These are phyloP conservation scores for Nicotiana paniculata DNA, from an alignment of 257 asterid genomes.

Conservation along the genomic window DNA sequence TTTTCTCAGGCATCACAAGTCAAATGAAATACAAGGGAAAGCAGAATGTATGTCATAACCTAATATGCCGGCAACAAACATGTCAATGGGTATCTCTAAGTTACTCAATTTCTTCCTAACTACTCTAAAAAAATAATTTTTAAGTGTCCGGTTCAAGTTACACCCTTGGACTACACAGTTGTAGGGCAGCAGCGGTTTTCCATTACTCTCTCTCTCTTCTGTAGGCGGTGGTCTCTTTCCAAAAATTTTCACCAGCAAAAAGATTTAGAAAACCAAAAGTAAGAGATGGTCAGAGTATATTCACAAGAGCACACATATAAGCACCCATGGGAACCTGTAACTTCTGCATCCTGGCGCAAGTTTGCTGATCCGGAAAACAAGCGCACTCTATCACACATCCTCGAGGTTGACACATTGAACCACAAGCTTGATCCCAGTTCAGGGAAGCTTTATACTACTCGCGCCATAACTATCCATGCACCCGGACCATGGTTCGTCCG, in stretches of 20 bases:
- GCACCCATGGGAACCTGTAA: slow-evolving; percentile 97
- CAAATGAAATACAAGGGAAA: too few species aligned
- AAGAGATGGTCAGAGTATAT: slow-evolving; percentile 83
- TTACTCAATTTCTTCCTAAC: too few species aligned
- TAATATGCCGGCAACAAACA: too few species aligned
- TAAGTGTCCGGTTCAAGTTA: too few species aligned
- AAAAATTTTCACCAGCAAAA: background rate
- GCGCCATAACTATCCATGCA: slow-evolving; percentile 79
- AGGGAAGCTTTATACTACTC: slow-evolving; percentile 77
- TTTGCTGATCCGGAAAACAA: slow-evolving; percentile 91
- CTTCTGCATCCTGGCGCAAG: slow-evolving; percentile 97
- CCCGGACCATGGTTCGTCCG: slow-evolving; percentile 98
- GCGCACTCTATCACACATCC: slow-evolving; percentile 72
- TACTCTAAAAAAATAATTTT: too few species aligned
- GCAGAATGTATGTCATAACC: too few species aligned
- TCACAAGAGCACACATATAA: slow-evolving; percentile 85
- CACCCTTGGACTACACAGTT: background rate
- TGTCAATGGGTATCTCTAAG: too few species aligned
- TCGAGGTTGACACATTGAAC: slow-evolving; percentile 81
- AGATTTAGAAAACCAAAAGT: background rate
- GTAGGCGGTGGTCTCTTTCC: background rate
- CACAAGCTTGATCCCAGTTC: slow-evolving; percentile 57
- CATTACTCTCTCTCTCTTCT: background rate
- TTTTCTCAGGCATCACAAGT: too few species aligned
- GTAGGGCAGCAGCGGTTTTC: background rate